Conservation (phyloP, 805 yeast genomes). For the Candida chilensis region DNA sequence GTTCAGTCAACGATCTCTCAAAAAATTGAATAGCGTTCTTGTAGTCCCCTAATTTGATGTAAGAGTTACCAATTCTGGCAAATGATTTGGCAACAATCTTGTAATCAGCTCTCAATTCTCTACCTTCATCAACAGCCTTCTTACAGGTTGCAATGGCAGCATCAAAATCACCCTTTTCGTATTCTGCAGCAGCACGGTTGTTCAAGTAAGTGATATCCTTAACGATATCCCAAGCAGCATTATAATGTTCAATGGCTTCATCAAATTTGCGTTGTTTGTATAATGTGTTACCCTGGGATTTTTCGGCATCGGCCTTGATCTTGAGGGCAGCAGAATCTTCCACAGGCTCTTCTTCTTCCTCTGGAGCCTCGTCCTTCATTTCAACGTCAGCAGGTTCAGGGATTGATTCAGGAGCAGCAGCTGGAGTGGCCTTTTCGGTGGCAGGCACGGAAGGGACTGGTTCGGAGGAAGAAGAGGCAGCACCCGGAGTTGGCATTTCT, state of each 20-base stretch:
- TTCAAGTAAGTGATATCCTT: slow-evolving; percentile 89
- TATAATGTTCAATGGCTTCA: slow-evolving; percentile 82
- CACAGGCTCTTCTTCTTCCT: slow-evolving; percentile 6
- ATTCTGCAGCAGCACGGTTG: slow-evolving; percentile 97
- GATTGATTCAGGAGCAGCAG: too few species aligned
- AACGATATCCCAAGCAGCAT: slow-evolving; percentile 74
- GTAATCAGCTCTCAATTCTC: slow-evolving; percentile 86
- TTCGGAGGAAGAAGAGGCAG: slow-evolving; percentile 8
- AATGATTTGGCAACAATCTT: slow-evolving; percentile 87
- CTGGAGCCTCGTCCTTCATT: slow-evolving; percentile 11
- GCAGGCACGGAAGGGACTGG: slow-evolving; percentile 4
- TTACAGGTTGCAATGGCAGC: slow-evolving; percentile 75
- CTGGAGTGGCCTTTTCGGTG: slow-evolving; percentile 20
- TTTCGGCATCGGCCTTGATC: slow-evolving; percentile 55
- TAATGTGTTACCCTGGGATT: slow-evolving; percentile 77
- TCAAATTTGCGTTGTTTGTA: slow-evolving; percentile 87
- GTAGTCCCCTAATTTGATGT: slow-evolving; percentile 67
- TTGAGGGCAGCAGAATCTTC: slow-evolving; percentile 24
- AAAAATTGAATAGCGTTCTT: slow-evolving; percentile 67
- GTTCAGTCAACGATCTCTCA: slow-evolving; percentile 92
- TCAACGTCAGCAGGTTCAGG: slow-evolving; percentile 10
- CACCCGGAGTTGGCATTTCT: slow-evolving; percentile 12
- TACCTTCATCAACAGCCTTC: slow-evolving; percentile 80
- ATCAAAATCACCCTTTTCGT: slow-evolving; percentile 88
- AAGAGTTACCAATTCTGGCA: slow-evolving; percentile 82